These are phyloP conservation scores for Yueomyces sp. DNA, from an alignment of 1,139 yeast species.

Conservation along the genomic window DNA sequence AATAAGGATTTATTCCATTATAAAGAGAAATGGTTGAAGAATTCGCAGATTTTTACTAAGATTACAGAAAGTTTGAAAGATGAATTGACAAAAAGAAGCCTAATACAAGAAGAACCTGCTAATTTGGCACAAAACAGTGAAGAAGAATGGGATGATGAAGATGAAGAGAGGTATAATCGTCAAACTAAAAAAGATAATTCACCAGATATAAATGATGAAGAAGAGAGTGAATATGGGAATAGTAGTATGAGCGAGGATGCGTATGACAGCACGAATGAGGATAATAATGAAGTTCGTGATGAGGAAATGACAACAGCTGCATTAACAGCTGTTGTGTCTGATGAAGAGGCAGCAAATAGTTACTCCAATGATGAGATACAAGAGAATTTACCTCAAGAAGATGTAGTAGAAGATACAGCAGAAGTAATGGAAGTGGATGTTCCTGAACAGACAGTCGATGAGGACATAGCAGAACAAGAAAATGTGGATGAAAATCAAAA, in stretches of 20 bases:
- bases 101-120: slow-evolving; percentile 1
- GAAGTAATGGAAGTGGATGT: background rate
- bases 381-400: background rate
- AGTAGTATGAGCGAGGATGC: background rate
- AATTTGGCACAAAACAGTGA: slow-evolving; percentile 1
- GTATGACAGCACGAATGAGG: background rate
- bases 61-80: slow-evolving; percentile 16
- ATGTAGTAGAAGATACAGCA: background rate
- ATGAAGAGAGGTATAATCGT: background rate
- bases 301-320: too few species aligned
- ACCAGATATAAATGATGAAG: background rate
- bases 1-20: slow-evolving; percentile 12
- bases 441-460: background rate
- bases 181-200: background rate
- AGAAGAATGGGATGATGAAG: slow-evolving; percentile 4
- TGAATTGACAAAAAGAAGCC: slow-evolving; percentile 13
- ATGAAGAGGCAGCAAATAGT: too few species aligned
- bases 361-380: background rate
- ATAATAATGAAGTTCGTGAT: too few species aligned
- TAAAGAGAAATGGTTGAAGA: slow-evolving; percentile 20
- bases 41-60: slow-evolving; percentile 19
- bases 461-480: background rate
- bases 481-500: background rate
- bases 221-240: background rate
- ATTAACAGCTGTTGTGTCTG: too few species aligned